A percentile compares a stretch with the other conserved stretches of the same genome.
These are phyloP conservation scores for Ichthyophthirius multifiliis DNA, from an alignment of 169 alveolate species.

Conservation along the genomic window DNA sequence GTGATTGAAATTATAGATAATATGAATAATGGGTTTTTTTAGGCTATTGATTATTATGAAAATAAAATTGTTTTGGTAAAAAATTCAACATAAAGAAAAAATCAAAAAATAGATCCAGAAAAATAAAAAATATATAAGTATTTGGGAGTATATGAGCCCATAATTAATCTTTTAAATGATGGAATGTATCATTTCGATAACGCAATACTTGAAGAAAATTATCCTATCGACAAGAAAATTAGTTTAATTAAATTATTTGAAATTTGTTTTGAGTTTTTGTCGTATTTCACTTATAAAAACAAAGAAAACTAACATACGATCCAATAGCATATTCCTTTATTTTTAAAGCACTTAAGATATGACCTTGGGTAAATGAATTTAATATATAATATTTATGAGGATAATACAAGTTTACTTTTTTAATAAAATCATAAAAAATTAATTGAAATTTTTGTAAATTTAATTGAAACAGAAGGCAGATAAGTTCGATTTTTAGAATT, in stretches of 20 bases:
- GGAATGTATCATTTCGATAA: conserved; percentile 23
- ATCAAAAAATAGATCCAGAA: conserved; percentile 14
- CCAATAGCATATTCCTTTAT: background rate
- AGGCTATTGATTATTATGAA: background rate
- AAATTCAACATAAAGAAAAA: background rate
- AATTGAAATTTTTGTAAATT: background rate
- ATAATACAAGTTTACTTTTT: conserved; percentile 6
- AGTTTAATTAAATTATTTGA: conserved; percentile 16
- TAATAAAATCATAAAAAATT: conserved; percentile 11
- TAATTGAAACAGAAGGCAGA: conserved; percentile 41
- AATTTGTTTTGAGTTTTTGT: background rate
- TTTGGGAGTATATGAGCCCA: conserved; percentile 8
- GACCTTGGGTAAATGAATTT: conserved; percentile 30
- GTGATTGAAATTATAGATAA: background rate
- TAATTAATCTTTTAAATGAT: conserved; percentile 12
- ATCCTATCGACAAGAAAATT: background rate
- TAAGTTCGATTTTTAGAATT: conserved; percentile 12
- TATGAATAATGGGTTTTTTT: conserved; percentile 15
- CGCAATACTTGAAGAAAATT: background rate
- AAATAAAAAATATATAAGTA: conserved; percentile 27
- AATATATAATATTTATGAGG: conserved; percentile 12
- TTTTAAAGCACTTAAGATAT: background rate
- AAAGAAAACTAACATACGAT: conserved; percentile 17
- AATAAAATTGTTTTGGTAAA: background rate
- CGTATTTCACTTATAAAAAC: background rate